Base-by-base conservation (phyloP, 371 early-diverging fungal genomes). In the Saksenaea vasiformis region DNA sequence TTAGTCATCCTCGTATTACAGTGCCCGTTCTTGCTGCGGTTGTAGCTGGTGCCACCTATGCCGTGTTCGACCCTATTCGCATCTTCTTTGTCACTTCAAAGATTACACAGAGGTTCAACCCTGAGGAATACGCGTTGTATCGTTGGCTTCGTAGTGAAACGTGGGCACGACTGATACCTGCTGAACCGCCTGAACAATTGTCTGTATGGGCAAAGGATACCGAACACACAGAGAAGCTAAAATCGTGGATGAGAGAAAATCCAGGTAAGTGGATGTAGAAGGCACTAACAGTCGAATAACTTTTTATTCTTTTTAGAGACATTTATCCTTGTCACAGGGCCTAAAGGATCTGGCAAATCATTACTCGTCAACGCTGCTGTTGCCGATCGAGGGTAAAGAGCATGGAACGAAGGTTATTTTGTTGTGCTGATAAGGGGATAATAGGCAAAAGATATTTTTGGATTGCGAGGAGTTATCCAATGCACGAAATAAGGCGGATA, bases 41-140 rank as follows among this genome's bases (percentile, higher is more conserved):
- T 2, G 70, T 91, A 43, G 93, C 95, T 2, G 91, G 88, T 28
- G 60, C 91, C 1, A 87, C 95, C 1, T 94, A 92, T 72, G 82
- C 90, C 15, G 76, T 97, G 26, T 96, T 98, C 73, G 98, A 97
- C 60, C 97, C 98, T 0, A 81, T 95, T 56, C 90, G 97, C 26
- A 84, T 89, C 41, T 95, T 93, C 72, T 92, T 89, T 66, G 88
- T 95, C 69, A 86, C 85, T 13, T 92, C 93, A 72, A 90, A 91
- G 68, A 76, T 92, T 57, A 92, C 91, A 0, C 87, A 89, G 35
- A 78, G 94, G 28, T 96, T 91, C 71, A 89, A 87, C 51, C 72
- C 85, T 17, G 73, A 86, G 60, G 85, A 86, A 63, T 90, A 90
- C 69, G 75, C 84, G 2, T 38, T 86, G 10, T 79, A 87, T 67